Conservation (phyloP, 768 basidiomycete species). For the Strobilomyces dryophilus region DNA sequence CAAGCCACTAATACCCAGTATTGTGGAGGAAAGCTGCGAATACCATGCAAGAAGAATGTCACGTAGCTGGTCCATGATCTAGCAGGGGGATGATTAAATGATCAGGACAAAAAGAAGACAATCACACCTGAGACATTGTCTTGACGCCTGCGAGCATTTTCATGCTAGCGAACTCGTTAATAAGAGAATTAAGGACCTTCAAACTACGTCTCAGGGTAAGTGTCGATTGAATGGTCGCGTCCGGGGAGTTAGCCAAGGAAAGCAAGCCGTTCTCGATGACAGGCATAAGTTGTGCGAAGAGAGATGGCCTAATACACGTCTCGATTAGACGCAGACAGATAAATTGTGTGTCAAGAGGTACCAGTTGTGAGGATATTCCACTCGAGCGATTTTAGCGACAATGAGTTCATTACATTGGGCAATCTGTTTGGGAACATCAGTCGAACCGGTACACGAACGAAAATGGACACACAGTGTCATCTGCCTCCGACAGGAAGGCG, state of each 20-base stretch:
- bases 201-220: conserved; percentile 58
- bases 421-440: conserved; percentile 39
- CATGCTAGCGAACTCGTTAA: conserved; percentile 66
- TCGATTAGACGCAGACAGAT: neutral
- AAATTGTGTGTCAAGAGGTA: conserved; percentile 27
- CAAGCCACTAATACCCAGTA: conserved; percentile 31
- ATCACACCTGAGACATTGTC: conserved; percentile 56
- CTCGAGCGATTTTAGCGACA: conserved; percentile 70
- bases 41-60: conserved; percentile 59
- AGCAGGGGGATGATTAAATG: neutral
- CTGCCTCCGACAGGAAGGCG: conserved; percentile 68
- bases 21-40: conserved; percentile 40
- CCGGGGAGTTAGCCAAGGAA: conserved; percentile 41
- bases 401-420: conserved; percentile 74
- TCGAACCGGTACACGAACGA: conserved; percentile 1
- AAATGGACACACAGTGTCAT: conserved; percentile 59
- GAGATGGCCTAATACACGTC: conserved; percentile 17
- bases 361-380: conserved; percentile 76
- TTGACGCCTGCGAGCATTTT: conserved; percentile 70
- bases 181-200: conserved; percentile 55
- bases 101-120: neutral
- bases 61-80: conserved; percentile 39
- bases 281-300: conserved; percentile 41
- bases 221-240: conserved; percentile 40
- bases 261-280: conserved; percentile 53